A percentile compares a stretch with the other conserved stretches of the same genome.
These are phyloP conservation scores for Pyrenopolyporus hunteri DNA, from an alignment of 495 filamentous ascomycete genomes.

Conservation along the genomic window DNA sequence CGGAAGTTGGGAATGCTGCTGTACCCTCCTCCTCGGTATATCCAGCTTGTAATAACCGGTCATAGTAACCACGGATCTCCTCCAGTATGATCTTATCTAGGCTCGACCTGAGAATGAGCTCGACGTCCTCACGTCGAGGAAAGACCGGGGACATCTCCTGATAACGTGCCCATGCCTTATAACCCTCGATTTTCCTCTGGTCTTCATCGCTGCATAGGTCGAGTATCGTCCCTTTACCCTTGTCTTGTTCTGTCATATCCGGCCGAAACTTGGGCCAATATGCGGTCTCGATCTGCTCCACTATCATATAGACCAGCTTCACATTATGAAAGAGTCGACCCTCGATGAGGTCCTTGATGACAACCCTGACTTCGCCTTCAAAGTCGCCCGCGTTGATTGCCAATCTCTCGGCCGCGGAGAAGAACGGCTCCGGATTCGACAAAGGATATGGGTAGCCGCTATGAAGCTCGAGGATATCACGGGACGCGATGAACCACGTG, in stretches of 20 bases:
- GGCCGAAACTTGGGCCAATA: slow-evolving; percentile 41
- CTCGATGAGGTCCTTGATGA: slow-evolving; percentile 34
- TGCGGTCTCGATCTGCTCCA: slow-evolving; percentile 40
- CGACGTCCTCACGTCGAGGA: slow-evolving; percentile 37
- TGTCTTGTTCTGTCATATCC: slow-evolving; percentile 39
- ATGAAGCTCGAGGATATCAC: slow-evolving; percentile 40
- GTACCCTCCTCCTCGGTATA: not conserved
- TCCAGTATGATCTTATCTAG: slow-evolving; percentile 35
- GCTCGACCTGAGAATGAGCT: slow-evolving; percentile 31
- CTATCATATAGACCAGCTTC: slow-evolving; percentile 38
- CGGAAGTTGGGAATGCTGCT: slow-evolving; percentile 5
- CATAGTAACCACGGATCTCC: slow-evolving; percentile 28
- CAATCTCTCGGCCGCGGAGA: slow-evolving; percentile 33
- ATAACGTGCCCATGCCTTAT: slow-evolving; percentile 39
- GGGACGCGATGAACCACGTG: slow-evolving; percentile 42
- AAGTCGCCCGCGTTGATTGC: slow-evolving; percentile 38
- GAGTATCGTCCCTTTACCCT: slow-evolving; percentile 40
- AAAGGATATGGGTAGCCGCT: slow-evolving; percentile 42
- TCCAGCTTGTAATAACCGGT: slow-evolving; percentile 17
- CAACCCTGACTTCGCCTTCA: slow-evolving; percentile 29
- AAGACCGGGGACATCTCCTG: slow-evolving; percentile 42
- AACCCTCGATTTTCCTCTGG: slow-evolving; percentile 34
- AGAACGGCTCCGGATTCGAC: slow-evolving; percentile 42
- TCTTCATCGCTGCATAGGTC: slow-evolving; percentile 37
- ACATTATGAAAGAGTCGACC: slow-evolving; percentile 35